Conservation (phyloP, 2,329 filamentous ascomycete species). For the Aspergillus viridinutans region DNA sequence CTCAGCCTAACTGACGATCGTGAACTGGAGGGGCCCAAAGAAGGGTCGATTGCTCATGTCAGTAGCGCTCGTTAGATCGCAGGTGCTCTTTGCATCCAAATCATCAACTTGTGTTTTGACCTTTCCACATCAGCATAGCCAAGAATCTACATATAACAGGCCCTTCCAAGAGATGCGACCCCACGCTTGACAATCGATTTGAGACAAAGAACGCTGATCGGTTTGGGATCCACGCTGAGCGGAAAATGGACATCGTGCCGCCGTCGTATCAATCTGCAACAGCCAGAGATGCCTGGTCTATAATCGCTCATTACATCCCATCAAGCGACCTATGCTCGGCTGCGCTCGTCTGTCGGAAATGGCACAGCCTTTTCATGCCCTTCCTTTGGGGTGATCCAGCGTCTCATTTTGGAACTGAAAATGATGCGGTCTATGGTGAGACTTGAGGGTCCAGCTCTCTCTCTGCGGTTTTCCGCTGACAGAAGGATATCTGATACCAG, state of each 20-base stretch:
- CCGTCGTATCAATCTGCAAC: slow-evolving; percentile 59
- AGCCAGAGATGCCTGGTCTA: slow-evolving; percentile 51
- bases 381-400: slow-evolving; percentile 61
- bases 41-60: neutral
- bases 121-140: neutral
- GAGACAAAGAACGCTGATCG: neutral
- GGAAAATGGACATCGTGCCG: slow-evolving; percentile 52
- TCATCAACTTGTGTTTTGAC: neutral
- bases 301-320: slow-evolving; percentile 54
- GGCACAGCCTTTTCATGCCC: slow-evolving; percentile 56
- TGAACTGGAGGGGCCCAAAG: neutral
- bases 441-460: neutral
- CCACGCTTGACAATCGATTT: neutral
- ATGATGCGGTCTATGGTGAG: slow-evolving; percentile 56
- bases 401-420: slow-evolving; percentile 57
- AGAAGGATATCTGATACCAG: slow-evolving; percentile 25
- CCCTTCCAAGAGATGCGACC: neutral
- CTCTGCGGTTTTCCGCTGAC: slow-evolving; percentile 8
- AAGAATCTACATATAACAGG: neutral
- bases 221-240: neutral
- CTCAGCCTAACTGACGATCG: neutral
- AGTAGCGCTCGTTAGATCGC: too few species aligned
- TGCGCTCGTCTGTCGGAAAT: slow-evolving; percentile 53
- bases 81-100: neutral
- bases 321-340: slow-evolving; percentile 55